Evolutionary conservation across 2,329 filamentous ascomycete species (phyloP), one percentile per base, ranked within the genome.

Genomic region (Thielaviopsis euricoi): DNA sequence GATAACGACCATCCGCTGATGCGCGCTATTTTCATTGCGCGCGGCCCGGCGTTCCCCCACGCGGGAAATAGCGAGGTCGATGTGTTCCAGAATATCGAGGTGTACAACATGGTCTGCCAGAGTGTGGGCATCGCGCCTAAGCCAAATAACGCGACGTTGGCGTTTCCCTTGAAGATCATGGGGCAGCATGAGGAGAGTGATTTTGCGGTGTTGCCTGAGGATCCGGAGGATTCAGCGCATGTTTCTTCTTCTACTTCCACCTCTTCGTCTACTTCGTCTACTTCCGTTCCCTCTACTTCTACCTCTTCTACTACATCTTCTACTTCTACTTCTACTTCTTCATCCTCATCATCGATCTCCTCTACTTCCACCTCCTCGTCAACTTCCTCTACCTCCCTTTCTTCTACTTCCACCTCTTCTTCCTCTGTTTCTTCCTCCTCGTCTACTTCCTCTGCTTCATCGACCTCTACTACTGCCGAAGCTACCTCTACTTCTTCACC

Each of bases 41-140:
- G 88, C 46, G 93, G 93, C 0, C 93, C 93, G 3, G 90, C 91
- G 0, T 98, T 98, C 67, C 87, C 89, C 0, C 90, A 96, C 65
- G 73, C 79, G 46, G 82, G 87, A 0, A 90, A 93, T 64, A 94
- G 87, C 68, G 80, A 83, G 62, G 71, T 97, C 33, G 81, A 87
- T 33, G 75, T 77, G 3, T 97, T 97, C 68, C 90, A 96, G 79
- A 97, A 97, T 63, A 90, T 82, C 60, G 87, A 96, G 65, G 86
- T 97, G 9, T 97, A 97, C 72, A 95, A 95, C 66, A 87, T 97
- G 62, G 71, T 97, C 51, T 96, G 91, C 68, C 90, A 96, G 70
- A 90, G 87, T 0, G 71, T 97, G 25, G 83, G 85, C 13, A 73
- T 97, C 59, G 69, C 67, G 2, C 87, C 89, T 0, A 76, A 77